Evolutionary conservation across 2,329 filamentous ascomycete genomes (phyloP).

Genomic region (Aspergillus awamori): DNA sequence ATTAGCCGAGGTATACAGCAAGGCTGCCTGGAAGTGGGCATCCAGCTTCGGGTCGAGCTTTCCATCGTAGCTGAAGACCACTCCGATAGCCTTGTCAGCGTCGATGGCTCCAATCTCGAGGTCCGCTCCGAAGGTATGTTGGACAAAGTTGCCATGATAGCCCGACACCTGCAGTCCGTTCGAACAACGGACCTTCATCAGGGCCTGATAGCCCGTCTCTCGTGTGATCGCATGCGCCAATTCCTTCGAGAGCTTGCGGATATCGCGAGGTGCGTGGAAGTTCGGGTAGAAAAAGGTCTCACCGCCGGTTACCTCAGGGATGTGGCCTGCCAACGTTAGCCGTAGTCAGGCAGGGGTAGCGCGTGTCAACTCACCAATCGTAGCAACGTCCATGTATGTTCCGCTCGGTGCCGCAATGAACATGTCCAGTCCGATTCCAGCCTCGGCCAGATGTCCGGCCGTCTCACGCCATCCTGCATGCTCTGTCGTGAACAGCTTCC

Average conservation of each 20-base stretch:
- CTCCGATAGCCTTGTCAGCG: conserved; percentile 87
- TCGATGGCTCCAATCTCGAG: conserved; percentile 92
- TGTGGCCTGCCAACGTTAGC: conserved; percentile 62
- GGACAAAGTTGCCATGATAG: conserved; percentile 97
- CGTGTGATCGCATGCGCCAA: conserved; percentile 82
- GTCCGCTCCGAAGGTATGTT: conserved; percentile 93
- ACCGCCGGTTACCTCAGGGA: conserved; percentile 86
- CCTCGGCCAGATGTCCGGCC: conserved; percentile 83
- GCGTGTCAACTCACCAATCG: conserved; percentile 66
- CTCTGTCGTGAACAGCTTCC: conserved; percentile 88
- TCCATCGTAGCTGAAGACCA: conserved; percentile 92
- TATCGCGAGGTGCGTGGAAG: conserved; percentile 85
- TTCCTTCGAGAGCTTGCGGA: conserved; percentile 79
- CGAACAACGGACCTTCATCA: conserved; percentile 98
- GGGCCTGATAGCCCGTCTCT: conserved; percentile 90
- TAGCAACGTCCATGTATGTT: conserved; percentile 89
- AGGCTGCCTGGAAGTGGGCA: conserved; percentile 93
- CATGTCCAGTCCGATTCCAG: conserved; percentile 87
- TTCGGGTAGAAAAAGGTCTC: conserved; percentile 98
- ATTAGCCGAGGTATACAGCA: conserved; percentile 89
- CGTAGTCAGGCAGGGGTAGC: not conserved
- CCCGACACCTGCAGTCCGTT: conserved; percentile 89
- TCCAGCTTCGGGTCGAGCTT: conserved; percentile 97
- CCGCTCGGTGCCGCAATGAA: conserved; percentile 91
- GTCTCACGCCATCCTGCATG: conserved; percentile 85